phyloP scores from a whole-genome alignment of 2,329 filamentous ascomycete species.

The Emergomyces pasteurianus region DNA sequence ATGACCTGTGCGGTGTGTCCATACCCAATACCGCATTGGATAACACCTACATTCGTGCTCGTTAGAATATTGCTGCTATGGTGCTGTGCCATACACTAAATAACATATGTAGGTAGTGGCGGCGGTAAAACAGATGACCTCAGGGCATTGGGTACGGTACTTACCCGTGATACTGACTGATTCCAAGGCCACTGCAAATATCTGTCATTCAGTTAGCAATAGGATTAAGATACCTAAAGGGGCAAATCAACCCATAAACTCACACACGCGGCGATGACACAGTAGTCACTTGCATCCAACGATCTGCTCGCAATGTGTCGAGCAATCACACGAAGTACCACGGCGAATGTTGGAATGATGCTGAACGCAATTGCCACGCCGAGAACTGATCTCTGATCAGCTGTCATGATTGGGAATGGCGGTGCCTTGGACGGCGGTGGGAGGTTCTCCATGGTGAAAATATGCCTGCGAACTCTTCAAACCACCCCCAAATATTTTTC shows the following conservation, averaged over 20 bases:
- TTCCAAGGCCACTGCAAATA: slow-evolving; percentile 15
- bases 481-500: not conserved
- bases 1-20: slow-evolving; percentile 12
- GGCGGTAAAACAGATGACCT: not conserved
- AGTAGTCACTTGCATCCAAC: slow-evolving; percentile 14
- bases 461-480: not conserved
- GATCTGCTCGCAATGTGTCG: slow-evolving; percentile 12
- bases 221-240: not conserved
- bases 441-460: not conserved
- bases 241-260: not conserved
- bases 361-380: slow-evolving; percentile 12
- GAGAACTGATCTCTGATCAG: slow-evolving; percentile 11
- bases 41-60: slow-evolving; percentile 4
- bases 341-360: slow-evolving; percentile 11
- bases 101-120: no score
- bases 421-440: not conserved
- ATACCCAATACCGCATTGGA: slow-evolving; percentile 15
- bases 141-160: not conserved
- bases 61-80: not conserved
- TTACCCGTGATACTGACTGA: slow-evolving; percentile 14
- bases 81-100: not conserved
- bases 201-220: slow-evolving; percentile 3
- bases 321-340: slow-evolving; percentile 13
- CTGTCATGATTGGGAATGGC: slow-evolving; percentile 12
- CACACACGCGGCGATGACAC: slow-evolving; percentile 15